Evolutionary conservation across 2,329 filamentous ascomycete species (phyloP).

Genomic region (Torrubiella hemipterigena): DNA sequence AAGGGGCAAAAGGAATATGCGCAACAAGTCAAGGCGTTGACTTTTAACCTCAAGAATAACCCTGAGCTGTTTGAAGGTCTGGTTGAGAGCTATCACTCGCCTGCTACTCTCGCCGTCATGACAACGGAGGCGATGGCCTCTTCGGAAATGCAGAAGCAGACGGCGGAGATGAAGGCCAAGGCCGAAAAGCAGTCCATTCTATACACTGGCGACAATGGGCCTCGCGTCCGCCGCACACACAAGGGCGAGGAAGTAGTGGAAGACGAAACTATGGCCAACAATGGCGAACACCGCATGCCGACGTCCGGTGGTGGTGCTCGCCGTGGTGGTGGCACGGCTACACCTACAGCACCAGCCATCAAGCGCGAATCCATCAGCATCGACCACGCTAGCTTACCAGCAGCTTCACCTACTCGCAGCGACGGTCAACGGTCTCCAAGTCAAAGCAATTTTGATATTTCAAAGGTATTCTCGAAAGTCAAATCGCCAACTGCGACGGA

Average conservation of each 20-base stretch:
- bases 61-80: conserved; percentile 63
- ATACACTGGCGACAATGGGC: conserved; percentile 56
- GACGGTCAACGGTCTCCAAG: conserved; percentile 41
- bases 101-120: conserved; percentile 78
- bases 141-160: conserved; percentile 72
- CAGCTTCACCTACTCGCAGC: conserved; percentile 26
- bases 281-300: conserved; percentile 16
- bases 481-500: conserved; percentile 53
- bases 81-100: conserved; percentile 58
- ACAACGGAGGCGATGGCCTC: conserved; percentile 82
- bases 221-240: conserved; percentile 78
- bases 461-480: conserved; percentile 74
- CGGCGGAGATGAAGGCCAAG: conserved; percentile 63
- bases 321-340: conserved; percentile 1
- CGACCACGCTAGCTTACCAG: conserved; percentile 14
- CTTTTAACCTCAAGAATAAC: conserved; percentile 86
- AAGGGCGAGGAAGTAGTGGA: conserved; percentile 90
- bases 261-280: conserved; percentile 40
- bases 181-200: conserved; percentile 78
- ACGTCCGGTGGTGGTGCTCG: conserved; percentile 6
- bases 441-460: conserved; percentile 63
- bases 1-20: conserved; percentile 37
- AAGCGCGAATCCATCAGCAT: conserved; percentile 23
- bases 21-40: conserved; percentile 60
- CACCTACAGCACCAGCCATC: conserved; percentile 7